Evolutionary conservation across 2,329 filamentous ascomycete genomes (phyloP), one percentile per base, ranked within the genome.

Genomic region (Talaromyces piceae): DNA sequence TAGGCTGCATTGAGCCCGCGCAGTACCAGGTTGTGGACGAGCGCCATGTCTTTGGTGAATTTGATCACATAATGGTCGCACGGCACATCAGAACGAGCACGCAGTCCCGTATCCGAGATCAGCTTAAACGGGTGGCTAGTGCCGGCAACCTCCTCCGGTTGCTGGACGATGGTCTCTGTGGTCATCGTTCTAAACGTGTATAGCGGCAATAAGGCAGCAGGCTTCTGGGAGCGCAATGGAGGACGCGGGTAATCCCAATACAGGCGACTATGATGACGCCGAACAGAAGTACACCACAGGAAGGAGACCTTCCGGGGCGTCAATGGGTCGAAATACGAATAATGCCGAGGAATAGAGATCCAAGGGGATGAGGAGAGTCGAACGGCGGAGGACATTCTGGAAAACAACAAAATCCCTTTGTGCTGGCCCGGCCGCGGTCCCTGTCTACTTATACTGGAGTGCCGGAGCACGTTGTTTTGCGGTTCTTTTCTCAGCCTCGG

Each of bases 1-100:
- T 58, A 59, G 13, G 52, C 52, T 20, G 57, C 53, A 46, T 61
- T 61, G 41, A 60, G 45, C 23, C 55, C 58, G 23, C 59, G 55
- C 39, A 59, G 58, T 50, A 57, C 52, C 28, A 53, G 57, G 45
- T 61, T 61, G 55, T 58, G 58, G 20, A 58, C 57, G 41, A 59
- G 52, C 41, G 58, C 58, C 58, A 61, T 61, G 25, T 49, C n/a
- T 33, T 44, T 23, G 25, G 41, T 27, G 20, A 44, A 23, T n/a
- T 23, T 23, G 25, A 44, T n/a, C 20, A 27, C 41, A 23, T 23
- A 27, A 27, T 44, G 41, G 20, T 23, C 20, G 25, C 41, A 18
- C 20, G 41, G 41, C 7, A 44, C 25, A 44, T 44, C 41, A 23
- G 20, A 27, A 44, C 41, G 41, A 18, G 41, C 20, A 23, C 12